Evolutionary conservation across 176 grass and related monocot genomes (phyloP), one percentile per base, ranked within the genome.

Genomic region (Triticum monococcum): DNA sequence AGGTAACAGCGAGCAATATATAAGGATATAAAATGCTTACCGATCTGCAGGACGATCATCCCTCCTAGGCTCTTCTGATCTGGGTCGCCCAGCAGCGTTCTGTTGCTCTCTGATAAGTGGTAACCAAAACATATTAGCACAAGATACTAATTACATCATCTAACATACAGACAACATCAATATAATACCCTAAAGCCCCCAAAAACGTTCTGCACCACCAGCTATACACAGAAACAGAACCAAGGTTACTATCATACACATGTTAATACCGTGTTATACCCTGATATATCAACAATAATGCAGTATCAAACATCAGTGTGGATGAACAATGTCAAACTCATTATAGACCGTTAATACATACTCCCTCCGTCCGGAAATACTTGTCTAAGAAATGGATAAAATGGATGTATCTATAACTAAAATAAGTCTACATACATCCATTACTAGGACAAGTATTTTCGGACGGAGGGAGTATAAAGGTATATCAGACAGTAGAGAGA

Each of bases 61-160:
- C 81, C 81, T 82, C 88, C 86, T 94, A 82, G 89, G 83, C 64
- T 97, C 89, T 86, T 94, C 91, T 41, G 89, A 92, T 82, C 85
- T 87, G 67, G 86, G 85, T 31, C 65, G 82, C 5, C 63, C 89
- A 86, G 36, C 33, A 72, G 36, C 33, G 32, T 86, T 80, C 12
- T 87, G 91, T 66, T 84, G 94, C 35, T 92, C 94, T 83, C 91
- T 92, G 85, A 66, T 89, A 61, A 75, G 87, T 92, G 80, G 77
- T 85, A 61, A 68, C 22, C 36, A 77, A 77, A 37, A 52, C 67
- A 77, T 41, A 70, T 9, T 60, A 54, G 64, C 10, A 63, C 3
- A 68, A 24, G 52, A 36, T 32, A 75, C 23, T 72, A 25, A 75
- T 11, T 4, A 61, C 64, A 64, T 81, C 17, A 31, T 31, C 7